phyloP scores from a whole-genome alignment of 2,329 filamentous ascomycete genomes.

The Albophoma yamanashiensis region DNA sequence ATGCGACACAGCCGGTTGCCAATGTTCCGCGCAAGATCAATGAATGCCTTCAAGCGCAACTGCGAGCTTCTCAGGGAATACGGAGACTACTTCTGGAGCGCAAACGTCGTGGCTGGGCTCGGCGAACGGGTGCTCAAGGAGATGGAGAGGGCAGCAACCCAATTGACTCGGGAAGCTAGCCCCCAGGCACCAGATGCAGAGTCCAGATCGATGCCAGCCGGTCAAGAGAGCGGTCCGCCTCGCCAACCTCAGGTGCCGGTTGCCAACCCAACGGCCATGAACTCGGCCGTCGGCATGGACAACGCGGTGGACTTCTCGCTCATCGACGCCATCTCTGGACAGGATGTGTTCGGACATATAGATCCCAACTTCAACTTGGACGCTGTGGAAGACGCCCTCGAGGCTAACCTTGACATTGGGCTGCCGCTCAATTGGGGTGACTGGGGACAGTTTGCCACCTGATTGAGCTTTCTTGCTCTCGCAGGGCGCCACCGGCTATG shows the following conservation, averaged over 20 bases:
- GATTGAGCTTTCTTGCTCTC: neutral
- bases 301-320: slow-evolving; percentile 28
- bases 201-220: slow-evolving; percentile 7
- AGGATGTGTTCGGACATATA: slow-evolving; percentile 45
- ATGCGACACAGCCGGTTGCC: slow-evolving; percentile 50
- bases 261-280: slow-evolving; percentile 14
- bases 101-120: slow-evolving; percentile 41
- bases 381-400: slow-evolving; percentile 42
- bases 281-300: slow-evolving; percentile 17
- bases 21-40: slow-evolving; percentile 46
- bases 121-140: slow-evolving; percentile 44
- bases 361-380: slow-evolving; percentile 43
- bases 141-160: slow-evolving; percentile 42
- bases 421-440: slow-evolving; percentile 41
- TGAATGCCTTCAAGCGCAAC: slow-evolving; percentile 42
- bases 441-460: slow-evolving; percentile 26
- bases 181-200: slow-evolving; percentile 11
- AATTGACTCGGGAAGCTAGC: slow-evolving; percentile 25
- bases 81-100: slow-evolving; percentile 47
- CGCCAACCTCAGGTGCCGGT: slow-evolving; percentile 9
- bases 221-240: neutral
- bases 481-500: neutral
- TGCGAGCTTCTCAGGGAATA: slow-evolving; percentile 41
- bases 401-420: slow-evolving; percentile 43
- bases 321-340: slow-evolving; percentile 32